These are phyloP conservation scores for Lichtheimia ornata DNA, from an alignment of 371 early-diverging fungal species.

Conservation along the genomic window DNA sequence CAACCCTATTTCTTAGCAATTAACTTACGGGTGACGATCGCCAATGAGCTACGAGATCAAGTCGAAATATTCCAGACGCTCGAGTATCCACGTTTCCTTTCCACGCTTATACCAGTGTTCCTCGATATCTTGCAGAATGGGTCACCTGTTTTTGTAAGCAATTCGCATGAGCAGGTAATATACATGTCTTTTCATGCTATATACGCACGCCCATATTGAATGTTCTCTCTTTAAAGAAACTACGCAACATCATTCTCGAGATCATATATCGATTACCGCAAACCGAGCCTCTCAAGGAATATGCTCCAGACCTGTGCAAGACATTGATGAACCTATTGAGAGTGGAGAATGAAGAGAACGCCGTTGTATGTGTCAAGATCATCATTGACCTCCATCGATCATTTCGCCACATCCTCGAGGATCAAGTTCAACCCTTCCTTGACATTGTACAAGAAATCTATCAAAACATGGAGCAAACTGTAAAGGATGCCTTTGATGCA, in stretches of 20 bases:
- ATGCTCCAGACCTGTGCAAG: slow-evolving; percentile 59
- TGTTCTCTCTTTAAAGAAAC: slow-evolving; percentile 63
- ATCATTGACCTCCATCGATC: slow-evolving; percentile 92
- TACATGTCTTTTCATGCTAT: background rate
- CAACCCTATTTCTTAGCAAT: slow-evolving; percentile 24
- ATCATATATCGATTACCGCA: slow-evolving; percentile 91
- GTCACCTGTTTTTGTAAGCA: slow-evolving; percentile 79
- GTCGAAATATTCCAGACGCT: slow-evolving; percentile 86
- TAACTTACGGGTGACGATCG: slow-evolving; percentile 79
- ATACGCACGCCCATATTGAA: background rate
- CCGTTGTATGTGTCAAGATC: slow-evolving; percentile 87
- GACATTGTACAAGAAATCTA: slow-evolving; percentile 93
- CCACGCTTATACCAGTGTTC: slow-evolving; percentile 83
- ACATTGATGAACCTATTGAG: slow-evolving; percentile 79
- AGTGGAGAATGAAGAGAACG: slow-evolving; percentile 97
- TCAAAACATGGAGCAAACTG: slow-evolving; percentile 84
- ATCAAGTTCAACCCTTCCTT: slow-evolving; percentile 87
- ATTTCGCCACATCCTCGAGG: slow-evolving; percentile 80
- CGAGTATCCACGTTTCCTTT: slow-evolving; percentile 81
- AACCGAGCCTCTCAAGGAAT: slow-evolving; percentile 73
- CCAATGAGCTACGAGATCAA: slow-evolving; percentile 89
- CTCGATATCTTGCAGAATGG: slow-evolving; percentile 74
- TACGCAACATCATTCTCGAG: slow-evolving; percentile 89
- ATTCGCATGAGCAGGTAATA: slow-evolving; percentile 81
- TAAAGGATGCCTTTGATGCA: slow-evolving; percentile 78